A percentile compares a stretch with the other conserved stretches of the same genome.
phyloP scores from a whole-genome alignment of 2,329 filamentous ascomycete species.

The Phyllosticta citrichinensis region DNA sequence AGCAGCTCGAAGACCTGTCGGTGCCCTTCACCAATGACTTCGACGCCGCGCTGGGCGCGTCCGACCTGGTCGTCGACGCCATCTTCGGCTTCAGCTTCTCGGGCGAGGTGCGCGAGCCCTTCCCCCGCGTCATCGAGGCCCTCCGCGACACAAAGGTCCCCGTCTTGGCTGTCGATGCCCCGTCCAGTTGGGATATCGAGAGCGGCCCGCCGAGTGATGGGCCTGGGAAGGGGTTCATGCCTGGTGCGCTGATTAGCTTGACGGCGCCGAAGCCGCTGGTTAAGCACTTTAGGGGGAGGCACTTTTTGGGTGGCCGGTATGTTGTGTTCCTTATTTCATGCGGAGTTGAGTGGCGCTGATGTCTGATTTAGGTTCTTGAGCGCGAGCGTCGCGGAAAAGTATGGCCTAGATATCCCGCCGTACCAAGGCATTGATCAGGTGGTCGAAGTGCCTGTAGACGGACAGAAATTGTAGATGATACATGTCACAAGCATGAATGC shows the following conservation, averaged over 20 bases:
- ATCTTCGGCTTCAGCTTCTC: slow-evolving; percentile 95
- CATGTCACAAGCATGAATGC: not conserved
- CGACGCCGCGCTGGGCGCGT: slow-evolving; percentile 49
- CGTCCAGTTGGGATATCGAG: slow-evolving; percentile 91
- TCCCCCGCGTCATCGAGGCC: slow-evolving; percentile 67
- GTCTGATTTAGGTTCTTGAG: slow-evolving; percentile 58
- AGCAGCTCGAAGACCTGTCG: slow-evolving; percentile 72
- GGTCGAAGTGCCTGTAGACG: slow-evolving; percentile 55
- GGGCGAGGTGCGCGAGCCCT: slow-evolving; percentile 86
- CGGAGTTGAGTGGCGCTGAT: slow-evolving; percentile 10
- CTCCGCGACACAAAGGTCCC: slow-evolving; percentile 64
- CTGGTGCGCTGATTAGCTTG: slow-evolving; percentile 70
- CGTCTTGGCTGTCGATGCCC: slow-evolving; percentile 83
- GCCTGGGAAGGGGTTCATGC: slow-evolving; percentile 70
- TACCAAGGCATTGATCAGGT: slow-evolving; percentile 86
- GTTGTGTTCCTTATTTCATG: slow-evolving; percentile 13
- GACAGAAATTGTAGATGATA: slow-evolving; percentile 37
- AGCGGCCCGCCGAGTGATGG: slow-evolving; percentile 68
- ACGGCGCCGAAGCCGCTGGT: slow-evolving; percentile 90
- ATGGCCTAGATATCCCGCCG: slow-evolving; percentile 68
- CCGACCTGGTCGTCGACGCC: slow-evolving; percentile 81
- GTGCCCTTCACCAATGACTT: slow-evolving; percentile 84
- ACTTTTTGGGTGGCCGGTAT: slow-evolving; percentile 82
- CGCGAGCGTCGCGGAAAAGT: slow-evolving; percentile 69
- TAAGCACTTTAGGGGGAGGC: slow-evolving; percentile 71